Conservation (phyloP, 805 yeast genomes). For the Cyberlindnera mycetangii region DNA sequence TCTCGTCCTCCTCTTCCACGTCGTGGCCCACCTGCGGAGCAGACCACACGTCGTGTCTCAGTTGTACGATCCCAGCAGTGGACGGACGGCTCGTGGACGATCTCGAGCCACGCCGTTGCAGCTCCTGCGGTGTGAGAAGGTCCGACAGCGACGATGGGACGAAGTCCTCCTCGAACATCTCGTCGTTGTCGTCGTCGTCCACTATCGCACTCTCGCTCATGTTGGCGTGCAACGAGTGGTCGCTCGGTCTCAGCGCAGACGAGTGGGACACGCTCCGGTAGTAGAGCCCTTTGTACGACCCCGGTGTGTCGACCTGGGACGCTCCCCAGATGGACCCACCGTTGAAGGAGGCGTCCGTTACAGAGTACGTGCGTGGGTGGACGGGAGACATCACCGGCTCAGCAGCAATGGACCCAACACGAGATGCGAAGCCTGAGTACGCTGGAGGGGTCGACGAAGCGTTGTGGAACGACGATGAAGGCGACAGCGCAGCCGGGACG, state of each 20-base stretch:
- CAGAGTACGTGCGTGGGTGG: slow-evolving; percentile 17
- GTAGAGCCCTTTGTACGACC: slow-evolving; percentile 1
- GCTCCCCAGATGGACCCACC: slow-evolving; percentile 22
- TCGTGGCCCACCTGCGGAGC: slow-evolving; percentile 4
- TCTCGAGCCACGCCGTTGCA: slow-evolving; percentile 65
- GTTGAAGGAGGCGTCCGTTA: slow-evolving; percentile 15
- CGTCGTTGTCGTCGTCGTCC: slow-evolving; percentile 31
- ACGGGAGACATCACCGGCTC: slow-evolving; percentile 4
- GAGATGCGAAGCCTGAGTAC: slow-evolving; percentile 3
- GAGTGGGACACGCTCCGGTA: slow-evolving; percentile 23
- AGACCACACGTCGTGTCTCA: slow-evolving; percentile 2
- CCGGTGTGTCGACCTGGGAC: neutral
- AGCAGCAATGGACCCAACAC: slow-evolving; percentile 13
- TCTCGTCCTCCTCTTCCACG: slow-evolving; percentile 21
- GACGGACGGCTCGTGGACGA: slow-evolving; percentile 31
- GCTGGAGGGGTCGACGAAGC: slow-evolving; percentile 1
- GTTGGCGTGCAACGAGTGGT: neutral
- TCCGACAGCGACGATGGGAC: slow-evolving; percentile 83
- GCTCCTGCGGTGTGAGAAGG: slow-evolving; percentile 50
- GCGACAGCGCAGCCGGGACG: neutral
- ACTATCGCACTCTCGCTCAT: slow-evolving; percentile 29
- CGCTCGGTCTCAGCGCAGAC: slow-evolving; percentile 14
- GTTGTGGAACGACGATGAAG: neutral
- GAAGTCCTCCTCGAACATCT: slow-evolving; percentile 62
- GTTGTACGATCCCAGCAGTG: neutral